A percentile compares a stretch with the other conserved stretches of the same genome.
Conservation (phyloP, 2,329 filamentous ascomycete genomes). For the Neurospora sp. region DNA sequence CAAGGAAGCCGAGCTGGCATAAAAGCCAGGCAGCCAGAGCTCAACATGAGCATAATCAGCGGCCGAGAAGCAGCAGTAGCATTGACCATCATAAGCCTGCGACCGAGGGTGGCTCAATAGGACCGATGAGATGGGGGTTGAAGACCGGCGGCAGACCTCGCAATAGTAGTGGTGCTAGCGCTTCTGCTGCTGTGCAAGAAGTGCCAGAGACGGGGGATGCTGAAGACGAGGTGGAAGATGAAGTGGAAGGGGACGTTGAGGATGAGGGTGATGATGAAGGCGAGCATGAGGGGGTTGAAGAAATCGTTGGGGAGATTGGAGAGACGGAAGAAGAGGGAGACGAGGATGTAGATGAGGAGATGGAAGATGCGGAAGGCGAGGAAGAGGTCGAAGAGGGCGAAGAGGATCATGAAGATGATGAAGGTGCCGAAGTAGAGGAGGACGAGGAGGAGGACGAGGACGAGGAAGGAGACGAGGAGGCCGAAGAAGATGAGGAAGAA, state of each 20-base stretch:
- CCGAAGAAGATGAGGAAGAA: neutral
- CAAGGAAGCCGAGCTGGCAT: neutral
- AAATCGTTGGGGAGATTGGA: slow-evolving; percentile 5
- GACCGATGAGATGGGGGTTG: neutral
- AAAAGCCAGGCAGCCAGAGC: neutral
- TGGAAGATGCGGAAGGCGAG: slow-evolving; percentile 16
- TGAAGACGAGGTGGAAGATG: slow-evolving; percentile 11
- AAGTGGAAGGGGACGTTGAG: slow-evolving; percentile 14
- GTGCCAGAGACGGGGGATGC: slow-evolving; percentile 1
- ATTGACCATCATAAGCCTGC: neutral
- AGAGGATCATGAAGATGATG: neutral
- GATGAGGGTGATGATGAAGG: slow-evolving; percentile 9
- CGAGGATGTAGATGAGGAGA: slow-evolving; percentile 10
- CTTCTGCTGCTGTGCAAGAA: neutral
- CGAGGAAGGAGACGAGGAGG: slow-evolving; percentile 11
- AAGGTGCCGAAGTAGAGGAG: neutral
- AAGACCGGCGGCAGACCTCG: neutral
- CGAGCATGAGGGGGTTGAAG: slow-evolving; percentile 9
- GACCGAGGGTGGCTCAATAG: neutral
- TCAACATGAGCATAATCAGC: neutral
- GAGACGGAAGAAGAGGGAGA: slow-evolving; percentile 19
- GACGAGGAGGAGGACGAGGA: slow-evolving; percentile 21
- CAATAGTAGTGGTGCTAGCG: neutral
- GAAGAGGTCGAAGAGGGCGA: slow-evolving; percentile 20
- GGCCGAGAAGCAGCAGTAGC: neutral